phyloP scores from a whole-genome alignment of 2,329 filamentous ascomycete species.

The Penicillium fuscoglaucum region DNA sequence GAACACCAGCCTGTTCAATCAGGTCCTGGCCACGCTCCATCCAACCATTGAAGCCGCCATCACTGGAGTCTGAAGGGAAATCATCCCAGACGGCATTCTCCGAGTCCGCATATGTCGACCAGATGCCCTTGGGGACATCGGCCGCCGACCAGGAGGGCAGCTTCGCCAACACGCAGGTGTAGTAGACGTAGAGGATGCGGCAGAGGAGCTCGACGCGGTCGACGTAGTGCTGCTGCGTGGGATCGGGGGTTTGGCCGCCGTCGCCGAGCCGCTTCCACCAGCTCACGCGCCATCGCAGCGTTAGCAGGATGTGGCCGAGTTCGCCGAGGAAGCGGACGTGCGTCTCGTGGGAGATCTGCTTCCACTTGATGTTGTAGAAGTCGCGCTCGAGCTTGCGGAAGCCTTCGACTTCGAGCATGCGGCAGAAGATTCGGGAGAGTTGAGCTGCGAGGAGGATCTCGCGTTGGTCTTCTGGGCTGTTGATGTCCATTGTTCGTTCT shows the following conservation, averaged over 20 bases:
- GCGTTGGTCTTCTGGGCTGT: conserved; percentile 36
- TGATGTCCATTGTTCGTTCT: conserved; percentile 44
- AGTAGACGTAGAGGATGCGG: conserved; percentile 50
- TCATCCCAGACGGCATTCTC: conserved; percentile 45
- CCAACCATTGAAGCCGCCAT: conserved; percentile 44
- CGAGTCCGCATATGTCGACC: conserved; percentile 46
- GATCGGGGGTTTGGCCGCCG: conserved; percentile 37
- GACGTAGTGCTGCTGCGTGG: conserved; percentile 41
- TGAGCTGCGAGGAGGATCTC: conserved; percentile 47
- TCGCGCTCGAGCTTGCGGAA: conserved; percentile 47
- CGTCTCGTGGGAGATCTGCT: conserved; percentile 44
- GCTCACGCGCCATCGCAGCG: conserved; percentile 47
- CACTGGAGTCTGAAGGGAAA: conserved; percentile 42
- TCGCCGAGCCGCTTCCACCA: conserved; percentile 49
- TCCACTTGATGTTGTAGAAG: conserved; percentile 50
- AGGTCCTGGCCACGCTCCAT: conserved; percentile 42
- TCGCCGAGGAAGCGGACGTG: conserved; percentile 44
- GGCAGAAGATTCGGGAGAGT: conserved; percentile 48
- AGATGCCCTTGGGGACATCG: conserved; percentile 42
- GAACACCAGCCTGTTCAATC: conserved; percentile 43
- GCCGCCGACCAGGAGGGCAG: conserved; percentile 41
- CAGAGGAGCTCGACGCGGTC: conserved; percentile 45
- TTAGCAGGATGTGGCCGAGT: conserved; percentile 44
- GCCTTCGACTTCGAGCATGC: conserved; percentile 49
- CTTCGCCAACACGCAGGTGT: conserved; percentile 46